Evolutionary conservation across 495 filamentous ascomycete genomes (phyloP).

Genomic region (Articulospora tetracladia): DNA sequence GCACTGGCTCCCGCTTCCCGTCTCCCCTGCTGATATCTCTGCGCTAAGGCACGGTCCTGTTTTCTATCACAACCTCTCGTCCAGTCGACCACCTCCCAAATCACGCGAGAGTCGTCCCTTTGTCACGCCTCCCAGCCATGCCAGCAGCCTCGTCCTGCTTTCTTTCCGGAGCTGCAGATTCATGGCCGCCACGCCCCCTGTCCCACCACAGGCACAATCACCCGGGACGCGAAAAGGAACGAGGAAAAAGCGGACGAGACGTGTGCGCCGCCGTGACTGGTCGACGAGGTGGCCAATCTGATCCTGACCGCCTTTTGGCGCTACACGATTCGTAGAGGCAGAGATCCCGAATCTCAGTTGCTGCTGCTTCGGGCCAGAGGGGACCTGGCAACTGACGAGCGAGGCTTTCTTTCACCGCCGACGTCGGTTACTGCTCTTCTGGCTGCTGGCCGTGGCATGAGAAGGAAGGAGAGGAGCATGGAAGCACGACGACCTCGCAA

Average conservation of each 20-base stretch:
- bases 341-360: slow-evolving; percentile 8
- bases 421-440: slow-evolving; percentile 7
- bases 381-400: slow-evolving; percentile 6
- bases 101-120: slow-evolving; percentile 2
- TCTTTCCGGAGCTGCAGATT: neutral
- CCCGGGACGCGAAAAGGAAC: neutral
- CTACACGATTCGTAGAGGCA: slow-evolving; percentile 18
- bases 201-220: neutral
- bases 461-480: neutral
- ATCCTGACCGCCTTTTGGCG: slow-evolving; percentile 20
- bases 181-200: slow-evolving; percentile 5
- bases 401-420: slow-evolving; percentile 14
- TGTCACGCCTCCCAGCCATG: neutral
- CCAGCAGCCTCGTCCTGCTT: slow-evolving; percentile 5
- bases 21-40: neutral
- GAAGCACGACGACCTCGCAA: neutral
- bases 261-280: slow-evolving; percentile 4
- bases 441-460: neutral
- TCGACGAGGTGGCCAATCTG: slow-evolving; percentile 10
- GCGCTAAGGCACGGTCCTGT: neutral
- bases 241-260: neutral
- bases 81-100: slow-evolving; percentile 3
- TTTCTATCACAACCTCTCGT: slow-evolving; percentile 6
- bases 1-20: slow-evolving; percentile 13
- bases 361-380: neutral